Evolutionary conservation across 768 basidiomycete genomes (phyloP), one percentile per base, ranked within the genome.

Genomic region (Boletus subcaerulescens): DNA sequence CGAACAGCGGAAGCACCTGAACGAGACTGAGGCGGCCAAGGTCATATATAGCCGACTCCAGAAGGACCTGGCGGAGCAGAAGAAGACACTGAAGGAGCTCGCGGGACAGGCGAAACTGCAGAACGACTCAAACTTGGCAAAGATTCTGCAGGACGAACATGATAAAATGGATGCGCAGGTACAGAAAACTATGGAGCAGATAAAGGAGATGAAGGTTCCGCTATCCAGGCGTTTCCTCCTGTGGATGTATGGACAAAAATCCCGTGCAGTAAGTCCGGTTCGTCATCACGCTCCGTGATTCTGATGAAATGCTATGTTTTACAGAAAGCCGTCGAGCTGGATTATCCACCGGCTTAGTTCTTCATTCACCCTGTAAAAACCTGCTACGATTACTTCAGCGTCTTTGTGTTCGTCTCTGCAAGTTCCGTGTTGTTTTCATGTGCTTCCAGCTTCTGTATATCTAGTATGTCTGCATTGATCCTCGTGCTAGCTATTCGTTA

Each of bases 1-100:
- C 11, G 42, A 36, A 10, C 59, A 51, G 7, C 14, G 43, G 1
- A 64, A 57, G 20, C 56, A 35, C 38, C 43, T 67, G 0, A 64
- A 64, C n/a, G 64, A 65, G 42, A 67, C 65, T 3, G 62, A 60
- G 35, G 64, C 64, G 5, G 65, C 39, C 6, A 66, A 61, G 40
- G 35, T 55, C 40, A 10, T 65, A 13, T 61, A 58, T n/a, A 60
- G 50, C 39, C 61, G 52, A 9, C 40, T 50, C 20, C 64, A 66
- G 48, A 26, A 45, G 10, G 53, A 60, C 15, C 61, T 65, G 3
- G 5, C 9, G 1, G 64, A 64, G 4, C 61, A 66, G 42, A 65
- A 14, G 26, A 60, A 12, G 35, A 45, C 38, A 7, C 50, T 64
- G 0, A 56, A 63, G 32, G 55, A 52, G n/a, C 63, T 64, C 9